These are phyloP conservation scores for Dryas alaskensis DNA, from an alignment of 306 rosid species.

Conservation along the genomic window DNA sequence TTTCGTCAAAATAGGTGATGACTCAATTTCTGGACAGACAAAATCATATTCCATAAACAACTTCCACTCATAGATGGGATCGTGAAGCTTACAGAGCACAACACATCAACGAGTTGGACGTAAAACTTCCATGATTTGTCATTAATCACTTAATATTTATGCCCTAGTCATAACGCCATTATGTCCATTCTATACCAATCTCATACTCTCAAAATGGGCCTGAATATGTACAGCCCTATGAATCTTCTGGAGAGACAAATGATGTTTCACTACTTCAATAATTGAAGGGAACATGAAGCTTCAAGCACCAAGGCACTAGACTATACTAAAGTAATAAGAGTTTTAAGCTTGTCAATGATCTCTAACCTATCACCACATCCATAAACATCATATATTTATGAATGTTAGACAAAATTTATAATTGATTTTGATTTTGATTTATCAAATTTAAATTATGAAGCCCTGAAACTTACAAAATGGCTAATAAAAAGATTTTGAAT, in stretches of 20 bases:
- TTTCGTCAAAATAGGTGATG: slow-evolving; percentile 1
- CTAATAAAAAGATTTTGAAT: background rate
- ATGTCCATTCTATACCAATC: background rate
- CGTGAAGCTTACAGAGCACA: background rate
- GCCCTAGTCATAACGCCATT: background rate
- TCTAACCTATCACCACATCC: background rate
- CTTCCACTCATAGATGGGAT: background rate
- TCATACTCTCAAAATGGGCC: background rate
- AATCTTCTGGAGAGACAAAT: background rate
- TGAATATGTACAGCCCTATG: background rate
- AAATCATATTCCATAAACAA: background rate
- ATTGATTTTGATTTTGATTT: background rate
- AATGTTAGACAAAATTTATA: background rate
- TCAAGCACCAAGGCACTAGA: background rate
- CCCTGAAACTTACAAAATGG: background rate
- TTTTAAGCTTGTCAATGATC: background rate
- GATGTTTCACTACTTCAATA: slow-evolving; percentile 1
- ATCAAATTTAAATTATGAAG: background rate
- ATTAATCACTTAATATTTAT: background rate
- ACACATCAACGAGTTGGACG: background rate
- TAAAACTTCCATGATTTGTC: background rate
- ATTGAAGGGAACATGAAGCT: slow-evolving; percentile 1
- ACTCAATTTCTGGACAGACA: background rate
- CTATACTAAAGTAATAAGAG: background rate
- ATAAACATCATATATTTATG: background rate